Base-by-base conservation (phyloP, 73 alveolate genomes). In the Blepharisma stoltei region DNA sequence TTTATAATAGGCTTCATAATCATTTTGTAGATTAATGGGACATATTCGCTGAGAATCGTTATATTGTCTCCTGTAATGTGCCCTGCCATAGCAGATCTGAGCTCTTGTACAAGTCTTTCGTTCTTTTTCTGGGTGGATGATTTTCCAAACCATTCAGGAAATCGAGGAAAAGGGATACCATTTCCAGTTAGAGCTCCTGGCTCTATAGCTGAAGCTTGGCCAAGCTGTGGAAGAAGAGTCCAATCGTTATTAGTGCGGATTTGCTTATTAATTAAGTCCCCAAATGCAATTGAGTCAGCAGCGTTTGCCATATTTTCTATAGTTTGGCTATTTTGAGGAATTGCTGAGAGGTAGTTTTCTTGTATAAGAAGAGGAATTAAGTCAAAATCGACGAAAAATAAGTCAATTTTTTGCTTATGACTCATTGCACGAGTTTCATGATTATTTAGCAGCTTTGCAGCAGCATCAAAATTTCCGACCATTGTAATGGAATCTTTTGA, bases 71-170 rank as follows among this genome's bases (percentile, higher is more conserved):
- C 75, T 52, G 81, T 75, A 47, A 79, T 81, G 81, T 82, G 65
- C 44, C 78, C 79, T 9, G 79, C 78, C 25, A 89, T 48, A 7
- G 86, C 82, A 65, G 32, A 73, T 71, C 84, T 88, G 52, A 9
- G 77, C 54, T 85, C 92, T 55, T 82, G 54, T 25, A 73, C 84
- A 46, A 79, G 84, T 85, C 99, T 82, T 50, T 86, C 85, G 0
- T 88, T 73, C 84, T 96, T 96, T 21, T 80, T 70, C 11, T 85
- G 86, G 37, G 97, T 82, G 32, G 97, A 88, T 65, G 86, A 88
- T 82, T 93, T 94, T 11, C 96, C 97, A 43, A 90, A 79, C 94
- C 94, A 95, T 76, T 89, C 94, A 41, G 99, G 99, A 87, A 96
- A 96, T 67, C 88, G 79, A 18, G 99, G 98, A 81, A 70, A 91